Evolutionary conservation across 192 early-diverging fungal species (phyloP).

Genomic region (Haplosporangium gracile): DNA sequence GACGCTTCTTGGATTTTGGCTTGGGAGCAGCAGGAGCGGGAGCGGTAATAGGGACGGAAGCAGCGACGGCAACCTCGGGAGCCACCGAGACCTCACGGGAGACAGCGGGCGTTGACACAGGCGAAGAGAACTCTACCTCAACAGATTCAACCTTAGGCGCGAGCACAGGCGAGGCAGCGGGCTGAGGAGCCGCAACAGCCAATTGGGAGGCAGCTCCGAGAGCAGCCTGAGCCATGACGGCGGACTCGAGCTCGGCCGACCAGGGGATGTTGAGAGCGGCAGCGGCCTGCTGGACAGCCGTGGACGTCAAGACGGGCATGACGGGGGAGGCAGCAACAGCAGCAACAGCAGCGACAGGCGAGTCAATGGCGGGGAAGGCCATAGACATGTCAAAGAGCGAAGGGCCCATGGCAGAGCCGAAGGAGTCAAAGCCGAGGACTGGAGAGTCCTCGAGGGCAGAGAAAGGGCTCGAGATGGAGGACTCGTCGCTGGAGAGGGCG

Average conservation of each 20-base stretch:
- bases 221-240: conserved; percentile 51
- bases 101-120: conserved; percentile 16
- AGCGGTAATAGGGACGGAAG: neutral
- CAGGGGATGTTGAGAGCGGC: conserved; percentile 56
- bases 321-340: neutral
- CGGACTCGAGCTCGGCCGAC: conserved; percentile 43
- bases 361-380: conserved; percentile 2
- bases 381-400: conserved; percentile 49
- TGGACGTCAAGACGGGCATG: conserved; percentile 28
- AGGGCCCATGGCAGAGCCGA: conserved; percentile 19
- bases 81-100: conserved; percentile 9
- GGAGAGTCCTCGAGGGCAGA: conserved; percentile 46
- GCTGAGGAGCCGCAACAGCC: conserved; percentile 8
- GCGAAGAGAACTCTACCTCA: conserved; percentile 9
- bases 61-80: neutral
- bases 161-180: conserved; percentile 24
- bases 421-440: conserved; percentile 50
- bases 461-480: conserved; percentile 40
- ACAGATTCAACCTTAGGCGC: conserved; percentile 24
- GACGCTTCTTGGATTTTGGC: conserved; percentile 50
- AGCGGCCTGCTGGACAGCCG: conserved; percentile 55
- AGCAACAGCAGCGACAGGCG: neutral
- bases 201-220: conserved; percentile 16
- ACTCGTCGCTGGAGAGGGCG: conserved; percentile 42
- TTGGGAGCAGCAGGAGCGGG: neutral